These are phyloP conservation scores for Geranium rotundifolium DNA, from an alignment of 345 rosid species.

Conservation along the genomic window DNA sequence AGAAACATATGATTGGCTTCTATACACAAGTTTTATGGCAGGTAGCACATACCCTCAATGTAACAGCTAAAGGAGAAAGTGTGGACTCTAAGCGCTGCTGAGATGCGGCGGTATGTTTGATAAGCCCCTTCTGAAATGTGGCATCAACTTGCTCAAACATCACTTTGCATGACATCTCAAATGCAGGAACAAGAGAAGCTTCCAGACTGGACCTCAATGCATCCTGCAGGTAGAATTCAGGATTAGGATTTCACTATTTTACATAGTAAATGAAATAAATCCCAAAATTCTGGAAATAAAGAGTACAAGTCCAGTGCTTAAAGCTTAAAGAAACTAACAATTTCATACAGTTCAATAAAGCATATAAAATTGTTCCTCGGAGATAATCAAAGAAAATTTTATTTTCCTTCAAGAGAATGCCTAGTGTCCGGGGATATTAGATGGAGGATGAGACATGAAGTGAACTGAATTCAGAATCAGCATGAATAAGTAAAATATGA, in stretches of 20 bases:
- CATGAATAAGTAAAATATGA: too few species aligned
- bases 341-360: too few species aligned
- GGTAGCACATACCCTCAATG: slow-evolving; percentile 41
- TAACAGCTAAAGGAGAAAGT: slow-evolving; percentile 46
- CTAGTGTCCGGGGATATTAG: too few species aligned
- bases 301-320: too few species aligned
- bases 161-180: slow-evolving; percentile 66
- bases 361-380: too few species aligned
- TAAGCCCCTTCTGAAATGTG: slow-evolving; percentile 48
- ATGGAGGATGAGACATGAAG: too few species aligned
- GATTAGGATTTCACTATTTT: not conserved
- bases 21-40: not conserved
- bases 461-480: too few species aligned
- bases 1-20: slow-evolving; percentile 1
- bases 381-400: too few species aligned
- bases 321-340: too few species aligned
- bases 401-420: too few species aligned
- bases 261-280: too few species aligned
- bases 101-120: slow-evolving; percentile 40
- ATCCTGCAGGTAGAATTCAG: slow-evolving; percentile 33
- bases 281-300: too few species aligned
- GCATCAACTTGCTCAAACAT: slow-evolving; percentile 67
- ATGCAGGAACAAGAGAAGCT: slow-evolving; percentile 56
- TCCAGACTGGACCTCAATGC: slow-evolving; percentile 52
- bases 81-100: slow-evolving; percentile 60